Base-by-base conservation (phyloP, 345 rosid species). In the Draba incana region DNA sequence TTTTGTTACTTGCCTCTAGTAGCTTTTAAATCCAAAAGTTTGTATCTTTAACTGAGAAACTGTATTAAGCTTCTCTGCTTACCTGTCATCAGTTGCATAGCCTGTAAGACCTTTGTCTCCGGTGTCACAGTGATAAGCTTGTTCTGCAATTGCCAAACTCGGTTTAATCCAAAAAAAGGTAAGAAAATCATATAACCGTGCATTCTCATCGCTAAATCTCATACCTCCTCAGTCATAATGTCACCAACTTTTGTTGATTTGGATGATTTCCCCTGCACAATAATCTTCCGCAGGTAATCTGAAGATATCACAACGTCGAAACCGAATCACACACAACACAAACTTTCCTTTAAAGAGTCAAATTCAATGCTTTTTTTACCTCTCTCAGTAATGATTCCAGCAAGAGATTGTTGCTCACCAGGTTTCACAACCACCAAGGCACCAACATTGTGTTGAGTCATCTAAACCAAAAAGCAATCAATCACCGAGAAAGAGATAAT, bases 11-110 rank as follows among this genome's bases (percentile, higher is more conserved):
- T 43, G 61, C 61, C 15, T 53, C 20, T 8, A 2, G 6, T 61
- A 35, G 9, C 10, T 61, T 28, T 31, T 35, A 57, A 38, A 67
- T 44, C 49, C 59, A 33, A 52, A 44, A 44, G 24, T 3, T 45
- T 0, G 28, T 7, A 45, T 49, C 49, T 25, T 46, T 23, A 39
- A 31, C 10, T 42, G 35, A 64, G 55, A 69, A 24, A 49, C 3
- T 28, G 10, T 45, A 23, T 4, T 5, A 27, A 15, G 30, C 12
- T 50, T 35, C 31, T 44, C 5, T 52, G 16, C 13, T 5, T 79
- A 94, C 99, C 99, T 39, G 99, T 94, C 99, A 94, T 94, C 78
- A 94, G 75, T 57, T 94, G 95, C 99, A 94, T 94, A 64, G 99
- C 99, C n/a, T 70, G 77, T 68, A 94, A 80, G 80, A 94, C 99